Evolutionary conservation across 345 rosid genomes (phyloP).

Genomic region (Laguncularia racemosa): DNA sequence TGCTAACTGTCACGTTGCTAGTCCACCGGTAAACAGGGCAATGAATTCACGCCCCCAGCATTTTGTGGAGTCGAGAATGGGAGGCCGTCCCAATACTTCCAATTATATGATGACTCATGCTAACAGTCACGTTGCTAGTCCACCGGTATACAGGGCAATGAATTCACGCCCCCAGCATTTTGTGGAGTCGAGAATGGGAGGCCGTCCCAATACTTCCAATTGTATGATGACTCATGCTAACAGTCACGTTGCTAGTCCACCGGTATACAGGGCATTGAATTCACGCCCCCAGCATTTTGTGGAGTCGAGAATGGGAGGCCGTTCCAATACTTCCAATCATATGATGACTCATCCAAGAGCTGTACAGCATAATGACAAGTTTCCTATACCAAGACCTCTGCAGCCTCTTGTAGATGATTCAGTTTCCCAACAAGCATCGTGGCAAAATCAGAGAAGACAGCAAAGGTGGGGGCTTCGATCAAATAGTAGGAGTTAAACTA

Average conservation of each 20-base stretch:
- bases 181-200: too few relatives aligned
- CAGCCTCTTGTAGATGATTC: neutral
- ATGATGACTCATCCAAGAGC: neutral
- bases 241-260: conserved; percentile 12
- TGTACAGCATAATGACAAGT: neutral
- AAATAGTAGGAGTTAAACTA: neutral
- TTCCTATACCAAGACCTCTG: neutral
- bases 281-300: neutral
- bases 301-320: too few relatives aligned
- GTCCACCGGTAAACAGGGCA: neutral
- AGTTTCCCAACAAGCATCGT: neutral
- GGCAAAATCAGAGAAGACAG: conserved; percentile 5
- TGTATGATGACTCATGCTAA: too few relatives aligned
- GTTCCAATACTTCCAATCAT: too few relatives aligned
- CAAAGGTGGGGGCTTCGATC: conserved; percentile 12
- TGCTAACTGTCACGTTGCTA: conserved; percentile 14
- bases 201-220: too few relatives aligned
- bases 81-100: too few relatives aligned
- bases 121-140: conserved; percentile 13
- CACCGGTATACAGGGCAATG: conserved; percentile 1
- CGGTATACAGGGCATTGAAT: neutral
- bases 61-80: too few relatives aligned
- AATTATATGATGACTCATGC: too few relatives aligned
- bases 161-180: neutral
- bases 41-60: neutral